Base-by-base conservation (phyloP, 2,329 filamentous ascomycete genomes). In the Keithomyces neogunnii region DNA sequence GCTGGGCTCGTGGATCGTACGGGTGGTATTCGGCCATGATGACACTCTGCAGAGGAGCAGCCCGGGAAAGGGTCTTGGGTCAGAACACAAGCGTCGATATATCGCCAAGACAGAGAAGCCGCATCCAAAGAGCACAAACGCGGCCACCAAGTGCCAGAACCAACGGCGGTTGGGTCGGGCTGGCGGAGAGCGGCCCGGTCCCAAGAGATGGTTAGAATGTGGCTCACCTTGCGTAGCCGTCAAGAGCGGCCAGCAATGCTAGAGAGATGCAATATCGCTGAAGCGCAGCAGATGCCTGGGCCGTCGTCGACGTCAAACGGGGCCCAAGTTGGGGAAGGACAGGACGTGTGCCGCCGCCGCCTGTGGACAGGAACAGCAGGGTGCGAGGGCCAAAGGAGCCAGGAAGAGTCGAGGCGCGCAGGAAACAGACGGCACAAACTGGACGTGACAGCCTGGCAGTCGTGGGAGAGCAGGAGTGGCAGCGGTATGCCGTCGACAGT, bases 11-110 rank as follows among this genome's bases (percentile, higher is more conserved):
- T 64, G 78, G 73, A 59, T 76, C 74, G 61, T 75, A 74, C 5
- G 40, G 40, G 55, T 75, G 76, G 60, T 82, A 81, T 62, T 82
- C 78, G 61, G 78, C 75, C 79, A 83, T 83, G 62, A 56, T 69
- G 54, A 48, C 31, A 40, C 36, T 38, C 5, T 33, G 29, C 11
- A 30, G 8, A 19, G 40, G 9, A 11, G 5, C 9, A 5, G 3
- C 26, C 40, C 26, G 13, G 7, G 13, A 5, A 30, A 44, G 40
- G 28, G 26, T 44, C 40, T 44, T 19, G 10, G 19, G 26, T 44
- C 10, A 44, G 40, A 10, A 44, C 2, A 30, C 8, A 19, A 19
- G n/a, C 3, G 40, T 44, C 40, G 13, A 44, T 29, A 44, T 30
- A 29, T 28, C 6, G 40, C 30, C 10, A 28, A 10, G 13, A 30